A percentile compares a stretch with the other conserved stretches of the same genome.
Conservation (phyloP, 257 asterid species). For the Ilex aquifolium region DNA sequence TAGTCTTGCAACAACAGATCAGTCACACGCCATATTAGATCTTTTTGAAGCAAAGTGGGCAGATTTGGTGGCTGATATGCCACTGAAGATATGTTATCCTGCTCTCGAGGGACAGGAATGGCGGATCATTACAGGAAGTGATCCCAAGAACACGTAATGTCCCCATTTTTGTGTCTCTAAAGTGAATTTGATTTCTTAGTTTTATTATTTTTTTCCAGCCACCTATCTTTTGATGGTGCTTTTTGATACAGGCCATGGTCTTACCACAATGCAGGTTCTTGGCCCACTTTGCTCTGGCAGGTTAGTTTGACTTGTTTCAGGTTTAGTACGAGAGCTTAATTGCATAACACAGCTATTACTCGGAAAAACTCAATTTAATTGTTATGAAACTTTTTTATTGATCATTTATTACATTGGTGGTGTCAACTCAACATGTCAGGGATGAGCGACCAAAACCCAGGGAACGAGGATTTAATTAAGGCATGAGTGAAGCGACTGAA, state of each 20-base stretch:
- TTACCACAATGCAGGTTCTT: constrained; percentile 80
- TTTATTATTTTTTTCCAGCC: constrained; percentile 3
- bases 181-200: constrained; percentile 3
- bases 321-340: neutral
- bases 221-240: constrained; percentile 2
- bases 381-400: too few species aligned
- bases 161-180: neutral
- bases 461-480: too few species aligned
- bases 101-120: constrained; percentile 77
- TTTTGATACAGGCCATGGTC: constrained; percentile 77
- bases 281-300: constrained; percentile 94
- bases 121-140: constrained; percentile 75
- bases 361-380: too few species aligned
- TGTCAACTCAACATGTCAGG: too few species aligned
- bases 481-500: too few species aligned
- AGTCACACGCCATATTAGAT: constrained; percentile 70
- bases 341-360: too few species aligned
- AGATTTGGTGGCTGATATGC: constrained; percentile 71
- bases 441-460: too few species aligned
- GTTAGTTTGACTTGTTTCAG: constrained; percentile 15
- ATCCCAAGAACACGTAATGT: constrained; percentile 75
- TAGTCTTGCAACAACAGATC: constrained; percentile 62
- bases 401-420: too few species aligned
- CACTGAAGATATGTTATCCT: constrained; percentile 75
- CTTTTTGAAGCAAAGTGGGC: constrained; percentile 71